Evolutionary conservation across 139 green algal genomes (phyloP).

Genomic region (Trebouxia sp.): DNA sequence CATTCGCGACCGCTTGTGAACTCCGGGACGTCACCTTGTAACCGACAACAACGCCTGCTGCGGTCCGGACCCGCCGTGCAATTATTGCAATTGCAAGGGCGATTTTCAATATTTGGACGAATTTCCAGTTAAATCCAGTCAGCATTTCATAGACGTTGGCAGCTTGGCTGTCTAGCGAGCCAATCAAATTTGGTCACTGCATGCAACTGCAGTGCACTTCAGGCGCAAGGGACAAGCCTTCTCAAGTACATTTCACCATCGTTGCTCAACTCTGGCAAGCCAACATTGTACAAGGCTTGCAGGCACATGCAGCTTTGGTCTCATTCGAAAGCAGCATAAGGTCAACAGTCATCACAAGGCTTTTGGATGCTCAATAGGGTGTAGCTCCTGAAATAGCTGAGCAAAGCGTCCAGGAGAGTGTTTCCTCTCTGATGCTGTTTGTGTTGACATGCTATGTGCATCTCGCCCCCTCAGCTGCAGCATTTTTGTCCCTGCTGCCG

Average conservation of each 20-base stretch:
- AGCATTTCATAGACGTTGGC: background rate
- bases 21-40: background rate
- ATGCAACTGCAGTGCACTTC: no score
- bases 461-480: slow-evolving; percentile 7
- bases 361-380: background rate
- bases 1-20: background rate
- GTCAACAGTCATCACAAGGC: background rate
- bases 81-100: background rate
- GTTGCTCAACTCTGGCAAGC: no score
- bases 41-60: background rate
- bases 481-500: background rate
- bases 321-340: no score
- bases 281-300: background rate
- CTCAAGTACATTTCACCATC: no score
- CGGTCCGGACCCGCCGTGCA: background rate
- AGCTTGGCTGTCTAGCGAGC: no score
- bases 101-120: background rate
- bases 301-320: no score
- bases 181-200: no score
- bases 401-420: background rate
- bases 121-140: background rate
- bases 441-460: background rate
- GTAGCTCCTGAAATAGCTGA: slow-evolving; percentile 1
- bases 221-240: no score
- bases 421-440: background rate